Conservation (phyloP, 176 grass and related monocot genomes). For the Dactylis glomerata region DNA sequence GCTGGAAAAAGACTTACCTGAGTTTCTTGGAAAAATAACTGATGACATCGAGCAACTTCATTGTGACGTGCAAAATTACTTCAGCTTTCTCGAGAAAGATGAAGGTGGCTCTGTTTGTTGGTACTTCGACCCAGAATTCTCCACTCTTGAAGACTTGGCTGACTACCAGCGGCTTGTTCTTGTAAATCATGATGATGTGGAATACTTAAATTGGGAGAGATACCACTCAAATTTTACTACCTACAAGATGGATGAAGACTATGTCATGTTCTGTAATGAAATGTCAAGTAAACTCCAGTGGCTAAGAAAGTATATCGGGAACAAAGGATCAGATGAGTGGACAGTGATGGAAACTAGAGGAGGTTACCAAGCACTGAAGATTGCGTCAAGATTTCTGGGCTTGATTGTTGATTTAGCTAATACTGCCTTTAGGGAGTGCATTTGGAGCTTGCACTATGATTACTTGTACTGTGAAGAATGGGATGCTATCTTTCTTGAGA, state of each 20-base stretch:
- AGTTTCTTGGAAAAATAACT: not conserved
- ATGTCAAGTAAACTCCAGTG: no score
- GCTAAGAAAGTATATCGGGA: no score
- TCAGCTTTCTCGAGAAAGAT: not conserved
- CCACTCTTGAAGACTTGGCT: not conserved
- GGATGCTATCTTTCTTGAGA: not conserved
- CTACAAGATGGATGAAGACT: no score
- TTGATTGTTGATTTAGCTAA: not conserved
- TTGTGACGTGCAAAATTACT: not conserved
- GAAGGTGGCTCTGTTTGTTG: not conserved
- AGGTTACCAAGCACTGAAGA: not conserved
- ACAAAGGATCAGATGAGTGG: no score
- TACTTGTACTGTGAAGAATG: not conserved
- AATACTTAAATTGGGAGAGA: no score
- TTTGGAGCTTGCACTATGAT: not conserved
- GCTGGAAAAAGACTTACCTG: not conserved
- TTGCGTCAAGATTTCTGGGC: not conserved
- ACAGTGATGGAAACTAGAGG: not conserved
- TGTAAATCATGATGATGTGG: not conserved
- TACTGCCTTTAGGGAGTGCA: not conserved
- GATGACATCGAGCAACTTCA: not conserved
- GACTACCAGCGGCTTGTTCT: not conserved
- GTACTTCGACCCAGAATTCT: not conserved
- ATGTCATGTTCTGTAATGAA: no score
- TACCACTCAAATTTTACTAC: no score